Evolutionary conservation across 306 rosid genomes (phyloP), one percentile per base, ranked within the genome.

Genomic region (Vicia sativa): DNA sequence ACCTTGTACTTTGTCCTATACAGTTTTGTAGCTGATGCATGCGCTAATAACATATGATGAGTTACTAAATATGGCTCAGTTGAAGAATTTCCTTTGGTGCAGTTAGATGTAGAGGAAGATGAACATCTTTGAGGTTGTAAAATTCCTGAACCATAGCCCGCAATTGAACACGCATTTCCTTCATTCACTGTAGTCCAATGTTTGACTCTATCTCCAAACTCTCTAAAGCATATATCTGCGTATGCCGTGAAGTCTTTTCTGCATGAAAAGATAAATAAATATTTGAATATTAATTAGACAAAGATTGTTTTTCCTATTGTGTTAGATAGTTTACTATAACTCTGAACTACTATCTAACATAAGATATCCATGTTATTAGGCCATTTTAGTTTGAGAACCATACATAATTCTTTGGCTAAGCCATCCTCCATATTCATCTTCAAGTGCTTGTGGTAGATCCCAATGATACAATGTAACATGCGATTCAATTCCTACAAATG

Each of bases 121-220:
- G 89, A 67, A 29, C 89, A 81, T 52, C 74, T 44, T 2, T 49
- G 44, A 37, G 91, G 91, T 2, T 83, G 82, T 21, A 45, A 13
- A 0, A 0, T 0, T 49, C 89, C 91, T 0, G 0, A 0, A 29
- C 45, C 83, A n/a, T 86, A 83, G 7, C 87, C 83, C 0, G 18
- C 26, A 0, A 44, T 0, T 7, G 50, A 62, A n/a, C 29, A 65
- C 6, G 62, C 44, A 21, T 83, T 81, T 29, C 74, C 73, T 56
- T 86, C 91, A 12, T 84, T 81, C 31, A 83, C 12, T 0, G 89
- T 83, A 2, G 75, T 77, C 91, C 87, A 86, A 46, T 86, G 56
- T 42, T 73, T 74, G 5, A 86, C 83, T 67, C 87, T 81, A 38
- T 77, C 80, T 1, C 89, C 85, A 62, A 83, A 86, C 34, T 81